Conservation (phyloP, 768 basidiomycete species). For the Boletus bicolor region DNA sequence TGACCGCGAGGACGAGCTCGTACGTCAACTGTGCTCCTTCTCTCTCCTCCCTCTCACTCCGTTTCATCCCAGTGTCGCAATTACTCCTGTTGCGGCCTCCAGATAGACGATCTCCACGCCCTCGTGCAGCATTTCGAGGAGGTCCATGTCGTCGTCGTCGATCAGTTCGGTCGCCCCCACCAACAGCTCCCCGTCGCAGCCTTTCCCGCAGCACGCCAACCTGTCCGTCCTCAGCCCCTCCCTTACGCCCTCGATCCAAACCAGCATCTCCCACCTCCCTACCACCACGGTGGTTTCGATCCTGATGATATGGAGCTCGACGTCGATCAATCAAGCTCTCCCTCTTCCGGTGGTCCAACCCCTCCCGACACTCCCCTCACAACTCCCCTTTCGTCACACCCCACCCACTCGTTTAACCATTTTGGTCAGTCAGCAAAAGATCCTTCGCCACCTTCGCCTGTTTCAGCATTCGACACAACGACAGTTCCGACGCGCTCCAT, state of each 20-base stretch:
- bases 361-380: slow-evolving; percentile 46
- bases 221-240: slow-evolving; percentile 32
- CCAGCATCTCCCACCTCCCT: slow-evolving; percentile 28
- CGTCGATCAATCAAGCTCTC: slow-evolving; percentile 53
- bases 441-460: slow-evolving; percentile 31
- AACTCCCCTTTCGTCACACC: slow-evolving; percentile 38
- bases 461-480: slow-evolving; percentile 51
- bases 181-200: slow-evolving; percentile 22
- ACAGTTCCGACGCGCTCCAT: slow-evolving; percentile 47
- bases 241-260: slow-evolving; percentile 27
- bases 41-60: neutral
- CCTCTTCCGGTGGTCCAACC: slow-evolving; percentile 39
- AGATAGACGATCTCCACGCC: slow-evolving; percentile 72
- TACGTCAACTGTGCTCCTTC: slow-evolving; percentile 32
- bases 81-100: slow-evolving; percentile 86
- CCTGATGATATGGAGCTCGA: slow-evolving; percentile 84
- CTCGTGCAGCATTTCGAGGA: slow-evolving; percentile 93
- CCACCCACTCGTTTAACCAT: slow-evolving; percentile 31
- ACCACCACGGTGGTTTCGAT: slow-evolving; percentile 50
- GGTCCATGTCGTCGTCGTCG: slow-evolving; percentile 75
- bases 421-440: slow-evolving; percentile 31
- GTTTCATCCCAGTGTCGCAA: slow-evolving; percentile 61
- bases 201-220: slow-evolving; percentile 35
- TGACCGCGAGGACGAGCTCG: slow-evolving; percentile 71
- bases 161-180: slow-evolving; percentile 39